phyloP scores from a whole-genome alignment of 768 basidiomycete species.

The Termitomyces eurrhizus region DNA sequence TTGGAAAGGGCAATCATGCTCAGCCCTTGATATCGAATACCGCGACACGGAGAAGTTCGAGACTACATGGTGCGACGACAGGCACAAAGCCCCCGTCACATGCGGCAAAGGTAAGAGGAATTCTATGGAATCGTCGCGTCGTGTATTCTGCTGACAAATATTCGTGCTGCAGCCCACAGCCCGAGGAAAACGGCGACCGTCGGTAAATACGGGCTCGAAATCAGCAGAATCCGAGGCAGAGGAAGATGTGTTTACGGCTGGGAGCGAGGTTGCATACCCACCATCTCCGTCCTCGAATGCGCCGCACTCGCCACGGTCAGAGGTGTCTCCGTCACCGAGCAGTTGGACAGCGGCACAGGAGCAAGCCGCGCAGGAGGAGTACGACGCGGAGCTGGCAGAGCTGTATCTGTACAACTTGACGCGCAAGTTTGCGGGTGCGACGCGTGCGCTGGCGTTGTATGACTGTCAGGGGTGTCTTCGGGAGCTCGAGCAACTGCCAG shows the following conservation, averaged over 20 bases:
- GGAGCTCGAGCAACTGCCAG: slow-evolving; percentile 74
- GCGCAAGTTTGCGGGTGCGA: slow-evolving; percentile 77
- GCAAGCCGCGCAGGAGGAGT: slow-evolving; percentile 66
- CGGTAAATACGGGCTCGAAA: slow-evolving; percentile 50
- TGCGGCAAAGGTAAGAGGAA: slow-evolving; percentile 48
- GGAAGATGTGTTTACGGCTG: slow-evolving; percentile 45
- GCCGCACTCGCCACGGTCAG: slow-evolving; percentile 60
- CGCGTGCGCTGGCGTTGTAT: slow-evolving; percentile 70
- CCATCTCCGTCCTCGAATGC: slow-evolving; percentile 57
- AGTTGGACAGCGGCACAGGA: slow-evolving; percentile 65
- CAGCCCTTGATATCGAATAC: slow-evolving; percentile 37
- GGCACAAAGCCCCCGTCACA: slow-evolving; percentile 41
- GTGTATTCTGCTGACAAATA: slow-evolving; percentile 4
- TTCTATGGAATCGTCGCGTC: background rate
- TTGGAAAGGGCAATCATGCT: slow-evolving; percentile 51
- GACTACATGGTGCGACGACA: slow-evolving; percentile 58
- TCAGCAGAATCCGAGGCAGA: slow-evolving; percentile 72
- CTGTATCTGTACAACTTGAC: slow-evolving; percentile 79
- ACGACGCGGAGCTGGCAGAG: slow-evolving; percentile 73
- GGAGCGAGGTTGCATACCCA: slow-evolving; percentile 50
- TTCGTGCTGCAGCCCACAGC: slow-evolving; percentile 28
- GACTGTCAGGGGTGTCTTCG: slow-evolving; percentile 71
- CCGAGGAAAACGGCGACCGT: slow-evolving; percentile 59
- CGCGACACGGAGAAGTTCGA: slow-evolving; percentile 68
- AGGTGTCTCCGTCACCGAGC: slow-evolving; percentile 59